Conservation (phyloP, 75 land plant genomes). For the Gnetum montanum region DNA sequence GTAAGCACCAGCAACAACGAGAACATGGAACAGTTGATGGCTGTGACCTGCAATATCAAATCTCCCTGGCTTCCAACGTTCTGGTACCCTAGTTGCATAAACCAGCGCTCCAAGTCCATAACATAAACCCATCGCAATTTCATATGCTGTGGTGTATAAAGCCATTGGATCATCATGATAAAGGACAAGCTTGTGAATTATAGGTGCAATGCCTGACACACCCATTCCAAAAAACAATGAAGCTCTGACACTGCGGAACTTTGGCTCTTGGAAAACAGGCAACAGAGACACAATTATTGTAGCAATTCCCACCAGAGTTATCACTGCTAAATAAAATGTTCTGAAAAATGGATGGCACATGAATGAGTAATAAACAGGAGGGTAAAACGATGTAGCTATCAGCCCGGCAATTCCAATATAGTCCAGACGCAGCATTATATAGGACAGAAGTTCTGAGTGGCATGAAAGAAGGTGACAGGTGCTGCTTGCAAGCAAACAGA, state of each 20-base stretch:
- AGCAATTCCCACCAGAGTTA: constrained; percentile 61
- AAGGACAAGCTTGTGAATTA: constrained; percentile 68
- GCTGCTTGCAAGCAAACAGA: constrained; percentile 90
- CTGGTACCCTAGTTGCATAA: constrained; percentile 87
- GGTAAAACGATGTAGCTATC: constrained; percentile 88
- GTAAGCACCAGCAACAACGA: constrained; percentile 90
- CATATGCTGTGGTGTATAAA: constrained; percentile 64
- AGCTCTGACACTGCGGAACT: constrained; percentile 66
- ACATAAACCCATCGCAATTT: constrained; percentile 65
- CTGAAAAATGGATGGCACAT: constrained; percentile 81
- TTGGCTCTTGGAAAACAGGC: constrained; percentile 75
- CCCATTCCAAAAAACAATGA: constrained; percentile 85
- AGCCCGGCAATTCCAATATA: constrained; percentile 85
- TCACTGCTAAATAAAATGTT: constrained; percentile 60
- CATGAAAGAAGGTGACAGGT: constrained; percentile 82
- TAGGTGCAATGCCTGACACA: constrained; percentile 68
- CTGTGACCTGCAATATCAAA: constrained; percentile 97
- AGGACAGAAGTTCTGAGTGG: constrained; percentile 58
- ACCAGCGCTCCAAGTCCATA: constrained; percentile 87
- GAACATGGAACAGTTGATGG: constrained; percentile 88
- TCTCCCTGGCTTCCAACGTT: constrained; percentile 92
- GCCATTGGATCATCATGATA: constrained; percentile 60
- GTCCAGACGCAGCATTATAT: constrained; percentile 80
- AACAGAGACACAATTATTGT: constrained; percentile 54
- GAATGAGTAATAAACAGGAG: constrained; percentile 94